These are phyloP conservation scores for Dalechampia spathulata DNA, from an alignment of 441 rosid genomes.

Conservation along the genomic window DNA sequence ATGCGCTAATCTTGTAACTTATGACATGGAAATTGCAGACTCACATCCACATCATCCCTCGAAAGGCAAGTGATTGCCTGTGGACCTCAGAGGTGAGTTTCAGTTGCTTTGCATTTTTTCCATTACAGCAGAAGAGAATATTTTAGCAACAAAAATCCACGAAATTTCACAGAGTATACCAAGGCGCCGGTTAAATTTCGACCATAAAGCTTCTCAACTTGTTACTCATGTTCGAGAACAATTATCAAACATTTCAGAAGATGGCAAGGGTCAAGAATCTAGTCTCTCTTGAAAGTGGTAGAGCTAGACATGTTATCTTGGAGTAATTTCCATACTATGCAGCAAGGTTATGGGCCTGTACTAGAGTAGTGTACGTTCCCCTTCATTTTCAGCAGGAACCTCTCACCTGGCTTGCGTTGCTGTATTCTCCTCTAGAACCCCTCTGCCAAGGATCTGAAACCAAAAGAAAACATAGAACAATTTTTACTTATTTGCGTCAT, in stretches of 20 bases:
- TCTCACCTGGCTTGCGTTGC: not conserved
- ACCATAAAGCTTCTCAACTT: constrained; percentile 48
- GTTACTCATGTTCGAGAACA: constrained; percentile 48
- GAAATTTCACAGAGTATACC: constrained; percentile 51
- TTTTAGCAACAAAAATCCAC: not conserved
- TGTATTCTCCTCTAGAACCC: not conserved
- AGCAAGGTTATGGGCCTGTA: not conserved
- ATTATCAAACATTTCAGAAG: constrained; percentile 34
- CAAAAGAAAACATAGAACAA: too few relatives aligned
- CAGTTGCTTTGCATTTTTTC: constrained; percentile 1
- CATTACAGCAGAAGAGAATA: constrained; percentile 1
- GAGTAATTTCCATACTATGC: not conserved
- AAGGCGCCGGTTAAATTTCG: constrained; percentile 43
- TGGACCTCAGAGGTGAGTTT: constrained; percentile 78
- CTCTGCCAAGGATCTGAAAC: too few relatives aligned
- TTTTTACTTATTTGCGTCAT: too few relatives aligned
- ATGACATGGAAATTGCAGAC: constrained; percentile 44
- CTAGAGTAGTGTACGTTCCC: not conserved
- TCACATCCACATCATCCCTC: constrained; percentile 90
- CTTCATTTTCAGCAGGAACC: not conserved
- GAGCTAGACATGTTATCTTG: constrained; percentile 10
- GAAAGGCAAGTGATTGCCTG: constrained; percentile 70
- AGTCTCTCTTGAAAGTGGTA: constrained; percentile 26
- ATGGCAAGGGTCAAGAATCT: constrained; percentile 45
- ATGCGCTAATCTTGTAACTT: constrained; percentile 4